Percentiles rank a stretch among this genome's conserved stretches.
Evolutionary conservation across 208 protist genomes (phyloP).

Genomic region (Trypanosoma melophagium): DNA sequence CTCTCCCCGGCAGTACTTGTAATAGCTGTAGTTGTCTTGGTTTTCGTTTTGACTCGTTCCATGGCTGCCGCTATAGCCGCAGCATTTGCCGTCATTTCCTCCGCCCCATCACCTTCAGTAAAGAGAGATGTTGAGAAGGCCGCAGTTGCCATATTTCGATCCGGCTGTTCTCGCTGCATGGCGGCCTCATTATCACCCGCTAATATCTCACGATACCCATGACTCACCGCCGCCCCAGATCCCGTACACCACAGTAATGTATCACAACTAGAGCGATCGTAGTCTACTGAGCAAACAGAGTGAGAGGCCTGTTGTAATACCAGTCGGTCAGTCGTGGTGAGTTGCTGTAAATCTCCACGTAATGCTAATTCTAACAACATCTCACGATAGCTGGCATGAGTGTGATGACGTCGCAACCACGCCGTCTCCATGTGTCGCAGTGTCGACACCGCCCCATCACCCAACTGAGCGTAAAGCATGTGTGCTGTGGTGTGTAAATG

Average conservation of each 20-base stretch:
- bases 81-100: neutral
- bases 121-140: constrained; percentile 48
- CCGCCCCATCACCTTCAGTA: neutral
- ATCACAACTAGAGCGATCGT: constrained; percentile 79
- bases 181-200: constrained; percentile 71
- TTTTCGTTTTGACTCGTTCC: neutral
- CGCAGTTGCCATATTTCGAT: constrained; percentile 66
- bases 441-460: constrained; percentile 11
- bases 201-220: constrained; percentile 80
- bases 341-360: constrained; percentile 11
- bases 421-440: constrained; percentile 42
- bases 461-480: constrained; percentile 21
- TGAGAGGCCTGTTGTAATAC: constrained; percentile 64
- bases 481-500: constrained; percentile 19
- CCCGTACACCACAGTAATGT: constrained; percentile 78
- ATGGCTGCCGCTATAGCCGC: constrained; percentile 12
- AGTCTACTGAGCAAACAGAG: constrained; percentile 47
- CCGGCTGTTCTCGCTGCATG: constrained; percentile 44
- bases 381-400: constrained; percentile 50
- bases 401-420: constrained; percentile 81
- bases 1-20: neutral
- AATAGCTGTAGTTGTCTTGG: neutral
- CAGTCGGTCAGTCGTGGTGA: constrained; percentile 55
- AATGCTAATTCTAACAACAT: constrained; percentile 49
- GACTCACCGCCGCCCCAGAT: constrained; percentile 48